Percentiles rank a stretch among this genome's conserved stretches.
These are phyloP conservation scores for Euphorbia lathyris DNA, from an alignment of 345 rosid species.

Conservation along the genomic window DNA sequence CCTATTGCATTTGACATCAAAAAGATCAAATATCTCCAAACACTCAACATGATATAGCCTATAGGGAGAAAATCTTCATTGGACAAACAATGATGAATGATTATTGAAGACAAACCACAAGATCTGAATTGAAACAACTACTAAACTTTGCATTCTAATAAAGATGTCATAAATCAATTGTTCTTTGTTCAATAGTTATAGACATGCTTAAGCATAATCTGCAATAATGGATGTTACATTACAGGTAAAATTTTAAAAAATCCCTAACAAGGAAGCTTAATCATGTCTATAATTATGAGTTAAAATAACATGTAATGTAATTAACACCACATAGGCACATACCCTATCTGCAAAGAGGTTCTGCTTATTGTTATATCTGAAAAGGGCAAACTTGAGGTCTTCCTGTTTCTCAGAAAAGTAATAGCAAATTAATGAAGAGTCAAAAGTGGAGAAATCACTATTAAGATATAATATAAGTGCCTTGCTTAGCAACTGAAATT, in stretches of 20 bases:
- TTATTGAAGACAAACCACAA: background rate
- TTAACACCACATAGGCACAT: too few relatives aligned
- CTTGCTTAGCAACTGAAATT: background rate
- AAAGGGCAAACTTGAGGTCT: background rate
- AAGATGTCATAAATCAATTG: too few relatives aligned
- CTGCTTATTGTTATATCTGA: background rate
- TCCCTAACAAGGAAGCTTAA: too few relatives aligned
- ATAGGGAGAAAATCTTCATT: background rate
- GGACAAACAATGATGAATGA: background rate
- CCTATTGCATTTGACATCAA: background rate
- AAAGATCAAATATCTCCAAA: conserved; percentile 6
- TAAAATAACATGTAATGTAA: background rate
- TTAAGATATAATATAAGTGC: too few relatives aligned
- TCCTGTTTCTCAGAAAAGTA: background rate
- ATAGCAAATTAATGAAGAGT: background rate
- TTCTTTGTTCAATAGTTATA: too few relatives aligned
- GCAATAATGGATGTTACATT: too few relatives aligned
- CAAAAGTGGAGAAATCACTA: background rate
- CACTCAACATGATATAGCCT: background rate
- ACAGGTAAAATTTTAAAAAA: too few relatives aligned
- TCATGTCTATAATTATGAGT: too few relatives aligned
- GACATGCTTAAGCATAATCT: too few relatives aligned
- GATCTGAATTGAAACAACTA: too few relatives aligned
- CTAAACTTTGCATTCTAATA: too few relatives aligned
- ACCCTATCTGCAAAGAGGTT: conserved; percentile 5